Evolutionary conservation across 805 yeast species (phyloP).

Genomic region (Schizosaccharomyces osmophilus): DNA sequence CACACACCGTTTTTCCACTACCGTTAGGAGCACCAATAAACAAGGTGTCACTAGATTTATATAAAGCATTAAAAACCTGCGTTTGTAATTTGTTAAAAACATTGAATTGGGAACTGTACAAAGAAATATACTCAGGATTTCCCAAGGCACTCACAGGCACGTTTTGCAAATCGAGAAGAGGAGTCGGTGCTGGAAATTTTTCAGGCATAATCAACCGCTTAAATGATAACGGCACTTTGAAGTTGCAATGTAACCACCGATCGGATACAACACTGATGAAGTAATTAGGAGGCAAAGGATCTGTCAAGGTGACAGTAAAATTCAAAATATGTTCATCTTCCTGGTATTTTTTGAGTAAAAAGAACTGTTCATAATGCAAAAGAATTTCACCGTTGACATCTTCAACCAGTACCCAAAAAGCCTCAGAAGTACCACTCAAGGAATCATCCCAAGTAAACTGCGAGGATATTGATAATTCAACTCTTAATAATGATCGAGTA

Average conservation of each 20-base stretch:
- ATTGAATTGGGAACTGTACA: conserved; percentile 20
- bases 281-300: conserved; percentile 42
- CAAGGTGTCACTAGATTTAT: conserved; percentile 30
- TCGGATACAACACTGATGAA: conserved; percentile 55
- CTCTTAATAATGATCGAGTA: conserved; percentile 37
- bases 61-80: conserved; percentile 38
- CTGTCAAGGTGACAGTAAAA: conserved; percentile 34
- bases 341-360: conserved; percentile 27
- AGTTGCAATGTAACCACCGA: conserved; percentile 59
- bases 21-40: conserved; percentile 56
- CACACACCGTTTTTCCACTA: conserved; percentile 46
- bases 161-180: conserved; percentile 26
- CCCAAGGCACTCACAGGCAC: conserved; percentile 27
- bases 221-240: conserved; percentile 35
- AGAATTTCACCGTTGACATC: conserved; percentile 63
- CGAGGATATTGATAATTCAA: conserved; percentile 45
- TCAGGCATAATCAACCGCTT: conserved; percentile 31
- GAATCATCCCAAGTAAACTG: conserved; percentile 53
- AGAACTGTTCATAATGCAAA: conserved; percentile 31
- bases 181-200: conserved; percentile 38
- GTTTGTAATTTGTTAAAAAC: conserved; percentile 52
- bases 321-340: conserved; percentile 33
- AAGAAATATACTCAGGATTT: conserved; percentile 21
- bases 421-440: conserved; percentile 40
- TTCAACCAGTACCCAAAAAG: conserved; percentile 49